Base-by-base conservation (phyloP, 2,329 filamentous ascomycete genomes). In the Ophiostoma triangulosporum region DNA sequence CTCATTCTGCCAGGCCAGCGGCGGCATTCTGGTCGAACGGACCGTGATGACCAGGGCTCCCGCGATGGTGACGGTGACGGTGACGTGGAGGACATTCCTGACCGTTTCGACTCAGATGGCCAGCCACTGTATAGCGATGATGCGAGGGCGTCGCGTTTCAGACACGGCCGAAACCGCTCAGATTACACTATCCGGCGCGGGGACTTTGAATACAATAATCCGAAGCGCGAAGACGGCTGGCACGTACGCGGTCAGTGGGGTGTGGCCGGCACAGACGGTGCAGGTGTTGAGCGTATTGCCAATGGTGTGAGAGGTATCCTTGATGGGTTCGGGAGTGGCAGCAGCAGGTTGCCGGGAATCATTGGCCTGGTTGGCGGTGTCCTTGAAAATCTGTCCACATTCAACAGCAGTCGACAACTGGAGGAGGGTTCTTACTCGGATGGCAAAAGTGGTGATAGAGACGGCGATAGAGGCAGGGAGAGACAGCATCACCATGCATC, bases 61-160 rank as follows among this genome's bases (percentile, higher is more conserved):
- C 24, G 15, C 38, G 52, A 53, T 11, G 51, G 48, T 20, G 49
- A 69, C 0, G 51, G 48, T 20, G 49, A 69, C 0, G 62, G 70
- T 6, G 66, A 68, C 0, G 60, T 75, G 1, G 73, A 76, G 57
- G 57, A 65, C 2, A 61, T 77, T 0, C 74, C 74, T 0, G 70
- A 72, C 51, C 69, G 74, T 0, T 77, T 77, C 50, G 73, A 77
- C 56, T 53, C 60, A 0, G 59, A 69, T 2, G 74, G 74, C 1
- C 65, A 63, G 12, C 71, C 68, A 1, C 59, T 77, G 1, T 64
- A 31, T 26, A 40, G 68, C 46, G 59, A 58, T 7, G 58, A 57
- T 53, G 6, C 26, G 11, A 20, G 26, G 15, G 9, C 43, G 6
- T 46, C 43, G 7, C 43, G 43, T 3, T 12, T 26, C 6, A n/a